phyloP scores from a whole-genome alignment of 2,329 filamentous ascomycete genomes.

The Aspergillus pseudonomiae region DNA sequence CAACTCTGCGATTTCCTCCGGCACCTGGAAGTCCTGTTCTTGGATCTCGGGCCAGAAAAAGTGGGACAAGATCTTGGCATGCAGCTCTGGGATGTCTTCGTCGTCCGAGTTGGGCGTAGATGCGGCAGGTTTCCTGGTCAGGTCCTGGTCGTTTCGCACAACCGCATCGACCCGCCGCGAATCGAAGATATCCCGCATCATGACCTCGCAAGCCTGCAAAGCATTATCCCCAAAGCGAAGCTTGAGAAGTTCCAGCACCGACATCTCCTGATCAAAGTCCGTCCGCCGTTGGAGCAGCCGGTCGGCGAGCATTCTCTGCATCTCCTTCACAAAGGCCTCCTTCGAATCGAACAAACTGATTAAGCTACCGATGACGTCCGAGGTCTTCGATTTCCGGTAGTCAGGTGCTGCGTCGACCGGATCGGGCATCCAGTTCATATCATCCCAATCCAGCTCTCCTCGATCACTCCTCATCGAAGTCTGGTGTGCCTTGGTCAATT shows the following conservation, averaged over 20 bases:
- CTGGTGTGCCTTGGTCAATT: slow-evolving; percentile 49
- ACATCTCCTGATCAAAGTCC: slow-evolving; percentile 76
- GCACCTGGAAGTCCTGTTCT: slow-evolving; percentile 51
- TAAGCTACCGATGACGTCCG: slow-evolving; percentile 89
- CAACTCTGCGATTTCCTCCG: slow-evolving; percentile 52
- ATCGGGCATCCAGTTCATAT: slow-evolving; percentile 91
- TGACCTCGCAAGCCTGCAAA: slow-evolving; percentile 92
- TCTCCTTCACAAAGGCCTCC: slow-evolving; percentile 91
- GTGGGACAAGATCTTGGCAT: slow-evolving; percentile 84
- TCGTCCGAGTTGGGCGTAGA: slow-evolving; percentile 27
- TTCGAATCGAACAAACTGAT: slow-evolving; percentile 86
- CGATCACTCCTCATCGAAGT: slow-evolving; percentile 50
- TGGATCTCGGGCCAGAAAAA: slow-evolving; percentile 90
- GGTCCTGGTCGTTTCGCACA: slow-evolving; percentile 59
- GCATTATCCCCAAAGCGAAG: slow-evolving; percentile 82
- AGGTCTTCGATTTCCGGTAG: slow-evolving; percentile 84
- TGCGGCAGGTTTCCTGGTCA: slow-evolving; percentile 32
- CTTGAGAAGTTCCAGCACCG: slow-evolving; percentile 84
- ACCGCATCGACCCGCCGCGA: slow-evolving; percentile 72
- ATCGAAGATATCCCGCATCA: slow-evolving; percentile 91
- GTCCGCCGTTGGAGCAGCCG: slow-evolving; percentile 69
- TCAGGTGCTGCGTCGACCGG: slow-evolving; percentile 91
- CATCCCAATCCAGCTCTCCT: slow-evolving; percentile 82
- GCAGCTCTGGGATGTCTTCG: slow-evolving; percentile 54
- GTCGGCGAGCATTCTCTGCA: slow-evolving; percentile 86